Evolutionary conservation across 257 asterid species (phyloP).

Genomic region (Lycium ferocissimum): DNA sequence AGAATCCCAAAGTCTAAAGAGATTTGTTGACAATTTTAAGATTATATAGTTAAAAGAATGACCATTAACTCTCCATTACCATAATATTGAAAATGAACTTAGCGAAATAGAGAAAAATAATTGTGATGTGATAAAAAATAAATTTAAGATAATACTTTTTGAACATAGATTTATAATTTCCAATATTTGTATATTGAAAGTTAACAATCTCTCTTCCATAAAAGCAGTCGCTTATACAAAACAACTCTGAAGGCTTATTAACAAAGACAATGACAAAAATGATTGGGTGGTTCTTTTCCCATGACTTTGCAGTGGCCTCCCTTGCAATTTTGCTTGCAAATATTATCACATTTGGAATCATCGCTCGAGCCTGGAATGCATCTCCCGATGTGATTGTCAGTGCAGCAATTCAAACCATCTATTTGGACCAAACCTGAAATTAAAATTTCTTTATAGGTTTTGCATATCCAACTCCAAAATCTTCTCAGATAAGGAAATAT

Average conservation of each 20-base stretch:
- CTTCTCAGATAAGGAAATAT: not conserved
- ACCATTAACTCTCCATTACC: not conserved
- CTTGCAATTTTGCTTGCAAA: not conserved
- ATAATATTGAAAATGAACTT: not conserved
- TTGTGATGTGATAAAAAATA: not conserved
- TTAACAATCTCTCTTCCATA: too few relatives aligned
- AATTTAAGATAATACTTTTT: not conserved
- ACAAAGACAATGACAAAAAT: slow-evolving; percentile 28
- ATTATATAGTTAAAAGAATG: not conserved
- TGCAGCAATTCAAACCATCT: not conserved
- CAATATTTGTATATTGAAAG: too few relatives aligned
- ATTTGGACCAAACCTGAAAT: not conserved
- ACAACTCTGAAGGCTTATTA: too few relatives aligned
- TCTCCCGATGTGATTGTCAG: not conserved
- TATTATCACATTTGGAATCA: not conserved
- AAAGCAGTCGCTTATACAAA: too few relatives aligned
- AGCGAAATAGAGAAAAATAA: not conserved
- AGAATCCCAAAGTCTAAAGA: not conserved
- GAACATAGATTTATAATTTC: not conserved
- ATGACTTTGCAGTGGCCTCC: slow-evolving; percentile 31
- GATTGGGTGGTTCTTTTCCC: slow-evolving; percentile 17
- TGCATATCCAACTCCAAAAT: not conserved
- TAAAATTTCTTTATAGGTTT: not conserved
- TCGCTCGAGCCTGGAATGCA: not conserved
- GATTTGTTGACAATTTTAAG: not conserved